phyloP scores from a whole-genome alignment of 2,329 filamentous ascomycete species.

The Acephala macrosclerotiorum region DNA sequence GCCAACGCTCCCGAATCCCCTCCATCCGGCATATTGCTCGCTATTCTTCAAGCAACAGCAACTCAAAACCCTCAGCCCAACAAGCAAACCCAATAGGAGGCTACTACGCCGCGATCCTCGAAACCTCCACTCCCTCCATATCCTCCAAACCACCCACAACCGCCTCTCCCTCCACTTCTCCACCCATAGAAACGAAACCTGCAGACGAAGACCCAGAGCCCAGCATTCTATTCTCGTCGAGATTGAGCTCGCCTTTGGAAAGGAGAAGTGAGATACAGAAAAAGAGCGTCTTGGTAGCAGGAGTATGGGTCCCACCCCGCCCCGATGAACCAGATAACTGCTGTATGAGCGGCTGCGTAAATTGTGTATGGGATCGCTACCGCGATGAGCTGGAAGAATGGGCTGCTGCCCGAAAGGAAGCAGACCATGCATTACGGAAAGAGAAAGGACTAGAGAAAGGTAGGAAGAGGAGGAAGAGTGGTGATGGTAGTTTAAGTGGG shows the following conservation, averaged over 20 bases:
- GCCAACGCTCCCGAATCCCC: constrained; percentile 31
- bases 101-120: constrained; percentile 66
- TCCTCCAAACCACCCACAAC: constrained; percentile 34
- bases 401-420: constrained; percentile 70
- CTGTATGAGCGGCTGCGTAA: constrained; percentile 98
- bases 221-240: constrained; percentile 82
- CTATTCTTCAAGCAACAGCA: constrained; percentile 24
- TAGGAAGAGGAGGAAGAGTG: constrained; percentile 32
- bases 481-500: constrained; percentile 29
- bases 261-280: constrained; percentile 65
- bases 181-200: constrained; percentile 22
- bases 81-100: constrained; percentile 57
- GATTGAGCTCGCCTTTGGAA: constrained; percentile 76
- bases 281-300: constrained; percentile 72
- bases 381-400: constrained; percentile 93
- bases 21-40: constrained; percentile 25
- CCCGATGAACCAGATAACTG: constrained; percentile 96
- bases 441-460: constrained; percentile 40
- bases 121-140: constrained; percentile 47
- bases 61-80: constrained; percentile 26
- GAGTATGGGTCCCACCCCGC: constrained; percentile 81
- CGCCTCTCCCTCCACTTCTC: constrained; percentile 24
- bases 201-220: constrained; percentile 50
- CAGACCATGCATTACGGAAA: constrained; percentile 60
- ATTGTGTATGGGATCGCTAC: constrained; percentile 95